Conservation (phyloP, 371 early-diverging fungal genomes). For the Choanephora cucurbitarum region DNA sequence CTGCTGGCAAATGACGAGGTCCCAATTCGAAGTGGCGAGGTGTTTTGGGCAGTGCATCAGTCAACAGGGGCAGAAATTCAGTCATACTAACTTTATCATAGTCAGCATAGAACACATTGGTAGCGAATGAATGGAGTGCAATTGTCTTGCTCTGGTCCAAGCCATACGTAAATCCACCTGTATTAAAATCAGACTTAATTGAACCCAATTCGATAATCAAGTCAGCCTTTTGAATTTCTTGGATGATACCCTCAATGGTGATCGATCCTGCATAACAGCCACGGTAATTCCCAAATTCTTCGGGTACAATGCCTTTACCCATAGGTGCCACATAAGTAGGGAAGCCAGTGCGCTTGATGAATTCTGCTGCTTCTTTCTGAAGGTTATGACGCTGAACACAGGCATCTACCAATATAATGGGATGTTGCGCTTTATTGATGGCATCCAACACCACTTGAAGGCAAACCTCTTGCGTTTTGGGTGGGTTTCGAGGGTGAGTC, state of each 20-base stretch:
- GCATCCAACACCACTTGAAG: constrained; percentile 8
- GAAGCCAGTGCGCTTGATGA: constrained; percentile 40
- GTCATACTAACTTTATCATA: constrained; percentile 42
- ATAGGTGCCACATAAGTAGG: constrained; percentile 50
- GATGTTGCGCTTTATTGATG: constrained; percentile 34
- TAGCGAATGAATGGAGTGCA: constrained; percentile 39
- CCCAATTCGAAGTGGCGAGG: constrained; percentile 23
- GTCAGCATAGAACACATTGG: constrained; percentile 36
- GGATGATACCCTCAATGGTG: constrained; percentile 26
- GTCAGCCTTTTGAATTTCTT: constrained; percentile 44
- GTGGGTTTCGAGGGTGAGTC: constrained; percentile 25
- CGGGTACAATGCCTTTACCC: constrained; percentile 48
- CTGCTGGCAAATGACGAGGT: constrained; percentile 20
- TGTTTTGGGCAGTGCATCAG: constrained; percentile 29
- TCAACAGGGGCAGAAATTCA: constrained; percentile 35
- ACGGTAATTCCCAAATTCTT: constrained; percentile 31
- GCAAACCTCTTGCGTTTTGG: constrained; percentile 24
- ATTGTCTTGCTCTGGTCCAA: constrained; percentile 36
- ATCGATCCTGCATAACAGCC: constrained; percentile 43
- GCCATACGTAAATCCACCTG: constrained; percentile 46
- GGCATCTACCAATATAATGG: constrained; percentile 50
- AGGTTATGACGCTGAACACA: constrained; percentile 41
- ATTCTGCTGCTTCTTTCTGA: constrained; percentile 26
- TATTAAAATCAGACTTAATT: constrained; percentile 54
- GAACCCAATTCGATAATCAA: constrained; percentile 48